Evolutionary conservation across 2,329 filamentous ascomycete species (phyloP).

Genomic region (Pseudocercospora macadamiae): DNA sequence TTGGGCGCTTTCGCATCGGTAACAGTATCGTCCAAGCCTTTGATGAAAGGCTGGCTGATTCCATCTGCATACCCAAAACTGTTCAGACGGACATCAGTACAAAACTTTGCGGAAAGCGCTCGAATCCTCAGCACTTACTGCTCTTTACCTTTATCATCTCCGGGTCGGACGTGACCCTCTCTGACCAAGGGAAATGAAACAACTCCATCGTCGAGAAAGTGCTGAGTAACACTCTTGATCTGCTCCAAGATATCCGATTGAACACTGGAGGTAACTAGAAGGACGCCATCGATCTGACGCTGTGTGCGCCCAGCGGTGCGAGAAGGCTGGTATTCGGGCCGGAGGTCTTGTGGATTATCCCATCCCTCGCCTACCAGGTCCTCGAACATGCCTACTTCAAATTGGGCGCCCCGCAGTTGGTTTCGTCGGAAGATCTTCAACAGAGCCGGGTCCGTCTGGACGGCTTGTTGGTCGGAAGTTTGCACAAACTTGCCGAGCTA

Average conservation of each 20-base stretch:
- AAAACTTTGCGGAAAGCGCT: conserved; percentile 7
- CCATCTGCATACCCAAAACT: conserved; percentile 10
- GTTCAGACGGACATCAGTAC: conserved; percentile 8
- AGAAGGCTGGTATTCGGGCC: conserved; percentile 11
- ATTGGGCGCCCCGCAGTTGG: conserved; percentile 10
- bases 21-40: conserved; percentile 12
- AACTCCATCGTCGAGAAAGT: conserved; percentile 10
- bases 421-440: conserved; percentile 8
- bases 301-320: neutral
- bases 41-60: conserved; percentile 11
- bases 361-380: conserved; percentile 9
- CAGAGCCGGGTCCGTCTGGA: conserved; percentile 7
- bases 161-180: conserved; percentile 10
- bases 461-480: conserved; percentile 11
- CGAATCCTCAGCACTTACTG: conserved; percentile 10
- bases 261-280: neutral
- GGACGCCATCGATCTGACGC: neutral
- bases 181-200: conserved; percentile 10
- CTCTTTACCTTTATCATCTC: conserved; percentile 10
- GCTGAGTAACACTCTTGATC: conserved; percentile 7
- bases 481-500: conserved; percentile 12
- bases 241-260: neutral
- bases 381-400: conserved; percentile 8
- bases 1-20: conserved; percentile 5
- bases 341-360: conserved; percentile 11